Evolutionary conservation across 2,329 filamentous ascomycete species (phyloP), one percentile per base, ranked within the genome.

Genomic region (Coniochaeta prunicola): DNA sequence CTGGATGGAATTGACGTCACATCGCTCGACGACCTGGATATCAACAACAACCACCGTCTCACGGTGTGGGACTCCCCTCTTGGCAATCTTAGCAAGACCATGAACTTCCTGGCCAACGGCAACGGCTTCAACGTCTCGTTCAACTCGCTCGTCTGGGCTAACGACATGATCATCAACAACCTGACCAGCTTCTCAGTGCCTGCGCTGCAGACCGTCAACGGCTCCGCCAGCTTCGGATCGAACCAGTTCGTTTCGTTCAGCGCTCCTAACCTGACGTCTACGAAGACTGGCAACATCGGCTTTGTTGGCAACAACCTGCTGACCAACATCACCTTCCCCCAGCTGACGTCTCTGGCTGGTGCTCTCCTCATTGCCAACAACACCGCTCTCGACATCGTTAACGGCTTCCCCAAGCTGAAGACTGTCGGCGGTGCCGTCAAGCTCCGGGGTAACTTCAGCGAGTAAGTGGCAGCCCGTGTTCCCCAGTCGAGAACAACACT

Each of bases 341-440:
- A 70, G 24, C 80, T 97, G 53, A 81, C 79, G 64, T 81, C 76
- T 58, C 82, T 96, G 68, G 85, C 83, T 65, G 92, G 91, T 77
- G 91, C 89, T 72, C 84, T 96, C 72, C 86, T 89, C 66, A 85
- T 99, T 70, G 88, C 90, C 76, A 96, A 96, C 85, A 97, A 97
- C 87, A 90, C 91, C 61, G 78, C 80, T 59, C 82, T 97, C 34
- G 66, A 75, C 59, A 71, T 77, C 61, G 80, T 97, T 59, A 74
- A 82, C 64, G 85, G 84, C 21, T 89, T 97, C 76, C 80, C 82
- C 62, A 71, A 79, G 64, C 83, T 99, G 30, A 70, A 83, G 70
- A 83, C 78, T 58, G 84, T 97, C 60, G 83, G 80, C 64, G 93
- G 92, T 77, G 91, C 91, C 68, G 80, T 97, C 70, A 88, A 91